phyloP scores from a whole-genome alignment of 148 eudicot genomes.

The Gaultheria prostrata region DNA sequence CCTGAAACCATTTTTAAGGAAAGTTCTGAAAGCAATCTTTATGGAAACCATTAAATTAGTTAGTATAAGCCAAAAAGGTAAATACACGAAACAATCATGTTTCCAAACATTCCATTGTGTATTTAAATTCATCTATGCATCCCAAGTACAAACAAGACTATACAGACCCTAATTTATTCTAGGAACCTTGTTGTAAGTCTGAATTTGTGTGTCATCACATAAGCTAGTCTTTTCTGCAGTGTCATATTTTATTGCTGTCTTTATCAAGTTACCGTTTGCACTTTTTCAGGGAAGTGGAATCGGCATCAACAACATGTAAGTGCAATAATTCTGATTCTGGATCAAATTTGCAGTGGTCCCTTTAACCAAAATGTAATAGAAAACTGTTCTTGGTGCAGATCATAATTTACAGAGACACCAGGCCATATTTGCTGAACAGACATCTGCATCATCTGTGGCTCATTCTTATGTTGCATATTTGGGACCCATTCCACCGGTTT shows the following conservation, averaged over 20 bases:
- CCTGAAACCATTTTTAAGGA: too few relatives aligned
- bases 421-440: conserved; percentile 26
- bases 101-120: background rate
- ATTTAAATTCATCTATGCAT: background rate
- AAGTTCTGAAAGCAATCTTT: too few relatives aligned
- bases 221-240: background rate
- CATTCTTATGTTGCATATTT: conserved; percentile 27
- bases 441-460: conserved; percentile 26
- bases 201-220: background rate
- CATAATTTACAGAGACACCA: conserved; percentile 28
- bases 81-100: background rate
- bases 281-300: conserved; percentile 30
- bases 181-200: background rate
- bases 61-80: too few relatives aligned
- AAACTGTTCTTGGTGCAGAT: conserved; percentile 24
- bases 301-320: conserved; percentile 28
- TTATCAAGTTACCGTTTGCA: conserved; percentile 14
- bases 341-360: conserved; percentile 3
- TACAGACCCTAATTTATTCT: background rate
- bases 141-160: background rate
- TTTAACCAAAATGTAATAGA: conserved; percentile 3
- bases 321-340: conserved; percentile 3
- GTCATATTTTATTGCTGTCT: background rate
- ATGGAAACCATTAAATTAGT: too few relatives aligned
- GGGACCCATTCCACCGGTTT: conserved; percentile 23